These are phyloP conservation scores for Solanum bulbocastanum DNA, from an alignment of 257 asterid genomes.

Conservation along the genomic window DNA sequence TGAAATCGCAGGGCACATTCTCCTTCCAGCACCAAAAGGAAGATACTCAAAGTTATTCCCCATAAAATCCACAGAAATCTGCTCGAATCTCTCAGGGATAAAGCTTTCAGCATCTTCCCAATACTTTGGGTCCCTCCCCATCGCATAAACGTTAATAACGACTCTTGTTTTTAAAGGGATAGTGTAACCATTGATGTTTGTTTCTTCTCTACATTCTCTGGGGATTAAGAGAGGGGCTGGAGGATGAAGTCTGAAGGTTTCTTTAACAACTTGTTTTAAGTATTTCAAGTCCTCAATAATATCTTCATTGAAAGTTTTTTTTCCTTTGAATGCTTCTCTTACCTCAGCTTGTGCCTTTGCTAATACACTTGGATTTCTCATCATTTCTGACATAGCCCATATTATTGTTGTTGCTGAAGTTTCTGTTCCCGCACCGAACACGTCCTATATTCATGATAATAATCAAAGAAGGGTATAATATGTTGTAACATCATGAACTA, in stretches of 20 bases:
- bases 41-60: not conserved
- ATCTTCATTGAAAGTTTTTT: not conserved
- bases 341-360: not conserved
- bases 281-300: not conserved
- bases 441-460: not conserved
- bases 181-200: not conserved
- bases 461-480: not conserved
- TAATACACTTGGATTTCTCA: not conserved
- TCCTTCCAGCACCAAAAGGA: not conserved
- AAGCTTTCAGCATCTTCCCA: not conserved
- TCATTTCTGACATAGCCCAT: slow-evolving; percentile 9
- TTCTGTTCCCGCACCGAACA: not conserved
- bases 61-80: not conserved
- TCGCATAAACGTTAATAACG: not conserved
- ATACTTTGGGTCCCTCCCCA: not conserved
- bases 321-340: not conserved
- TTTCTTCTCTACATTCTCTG: not conserved
- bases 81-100: not conserved
- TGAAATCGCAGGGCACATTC: not conserved
- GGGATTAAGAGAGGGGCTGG: not conserved
- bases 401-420: not conserved
- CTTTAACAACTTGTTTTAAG: not conserved
- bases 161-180: slow-evolving; percentile 1
- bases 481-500: no score
- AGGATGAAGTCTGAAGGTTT: not conserved